These are phyloP conservation scores for Leccinum truebloodii DNA, from an alignment of 768 basidiomycete species.

Conservation along the genomic window DNA sequence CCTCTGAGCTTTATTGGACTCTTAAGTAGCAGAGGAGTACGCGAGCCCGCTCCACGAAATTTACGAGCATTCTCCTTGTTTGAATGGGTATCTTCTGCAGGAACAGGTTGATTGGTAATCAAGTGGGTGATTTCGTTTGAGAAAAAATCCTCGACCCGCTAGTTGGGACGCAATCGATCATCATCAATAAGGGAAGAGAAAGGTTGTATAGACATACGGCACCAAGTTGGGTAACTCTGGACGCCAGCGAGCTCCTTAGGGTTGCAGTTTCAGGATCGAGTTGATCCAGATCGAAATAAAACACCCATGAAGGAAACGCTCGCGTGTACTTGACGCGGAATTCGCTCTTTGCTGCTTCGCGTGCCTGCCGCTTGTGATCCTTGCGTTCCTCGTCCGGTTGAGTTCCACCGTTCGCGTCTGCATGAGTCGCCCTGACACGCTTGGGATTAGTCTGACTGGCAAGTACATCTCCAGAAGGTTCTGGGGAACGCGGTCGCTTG, in stretches of 20 bases:
- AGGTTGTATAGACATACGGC: constrained; percentile 58
- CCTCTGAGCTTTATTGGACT: constrained; percentile 67
- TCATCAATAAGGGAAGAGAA: constrained; percentile 1
- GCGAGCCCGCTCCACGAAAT: constrained; percentile 26
- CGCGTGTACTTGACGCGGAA: constrained; percentile 83
- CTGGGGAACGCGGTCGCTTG: constrained; percentile 56
- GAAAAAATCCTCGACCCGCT: constrained; percentile 91
- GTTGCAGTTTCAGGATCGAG: constrained; percentile 39
- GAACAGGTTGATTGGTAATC: constrained; percentile 60
- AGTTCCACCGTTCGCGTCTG: constrained; percentile 22
- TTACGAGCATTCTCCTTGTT: constrained; percentile 71
- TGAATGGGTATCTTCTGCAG: constrained; percentile 35
- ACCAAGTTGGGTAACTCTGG: constrained; percentile 65
- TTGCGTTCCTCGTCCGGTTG: constrained; percentile 40
- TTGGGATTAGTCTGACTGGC: constrained; percentile 36
- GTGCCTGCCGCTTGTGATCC: constrained; percentile 50
- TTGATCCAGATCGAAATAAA: constrained; percentile 78
- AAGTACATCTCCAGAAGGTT: constrained; percentile 38
- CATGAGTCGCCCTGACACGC: constrained; percentile 42
- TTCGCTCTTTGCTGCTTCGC: constrained; percentile 60
- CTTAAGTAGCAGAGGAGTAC: constrained; percentile 39
- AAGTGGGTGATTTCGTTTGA: constrained; percentile 85
- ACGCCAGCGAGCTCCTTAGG: constrained; percentile 45
- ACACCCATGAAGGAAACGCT: constrained; percentile 81
- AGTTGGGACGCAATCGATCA: constrained; percentile 10